Evolutionary conservation across 768 basidiomycete genomes (phyloP), one percentile per base, ranked within the genome.

Genomic region (Kwoniella sp.): DNA sequence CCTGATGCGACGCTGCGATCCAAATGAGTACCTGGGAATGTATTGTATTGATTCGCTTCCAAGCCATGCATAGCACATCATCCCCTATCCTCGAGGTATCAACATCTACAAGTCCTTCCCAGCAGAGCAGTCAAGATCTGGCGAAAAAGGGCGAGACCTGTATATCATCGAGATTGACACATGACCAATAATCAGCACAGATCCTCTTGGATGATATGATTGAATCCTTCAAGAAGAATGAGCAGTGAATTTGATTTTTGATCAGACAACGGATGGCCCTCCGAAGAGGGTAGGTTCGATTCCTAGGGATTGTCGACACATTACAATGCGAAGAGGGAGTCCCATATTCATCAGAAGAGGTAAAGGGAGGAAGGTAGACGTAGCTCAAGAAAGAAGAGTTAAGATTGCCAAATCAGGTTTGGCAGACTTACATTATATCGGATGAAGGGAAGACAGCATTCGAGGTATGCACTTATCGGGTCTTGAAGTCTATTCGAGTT

Each of bases 401-500:
- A n/a, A n/a, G n/a, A n/a, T n/a, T n/a, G n/a, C n/a, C n/a, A n/a
- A n/a, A n/a, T n/a, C n/a, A n/a, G 58, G n/a, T 19, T 29, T 36
- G 25, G 24, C 29, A 67, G 26, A 56, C 49, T 63, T 40, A 63
- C 55, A 25, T 55, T 27, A 33, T 44, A 44, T n/a, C 53, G 21
- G 25, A 36, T 27, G 22, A 19, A 24, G 21, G 55, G 51, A 30
- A 40, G 57, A 58, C 36, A 58, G 21, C 30, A 24, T 26, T 44
- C 49, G 21, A 50, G 24, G 22, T 22, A 63, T 46, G 30, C 57
- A 65, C 71, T 87, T 85, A 89, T 67, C 92, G 90, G 85, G 88
- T 91, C 85, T 93, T 94, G 89, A 96, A 95, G 87, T 95, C 72
- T 74, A 50, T 44, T 44, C n/a, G n/a, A n/a, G n/a, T n/a, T n/a